phyloP scores from a whole-genome alignment of 1,139 yeast genomes.

The Diutina siamensis region DNA sequence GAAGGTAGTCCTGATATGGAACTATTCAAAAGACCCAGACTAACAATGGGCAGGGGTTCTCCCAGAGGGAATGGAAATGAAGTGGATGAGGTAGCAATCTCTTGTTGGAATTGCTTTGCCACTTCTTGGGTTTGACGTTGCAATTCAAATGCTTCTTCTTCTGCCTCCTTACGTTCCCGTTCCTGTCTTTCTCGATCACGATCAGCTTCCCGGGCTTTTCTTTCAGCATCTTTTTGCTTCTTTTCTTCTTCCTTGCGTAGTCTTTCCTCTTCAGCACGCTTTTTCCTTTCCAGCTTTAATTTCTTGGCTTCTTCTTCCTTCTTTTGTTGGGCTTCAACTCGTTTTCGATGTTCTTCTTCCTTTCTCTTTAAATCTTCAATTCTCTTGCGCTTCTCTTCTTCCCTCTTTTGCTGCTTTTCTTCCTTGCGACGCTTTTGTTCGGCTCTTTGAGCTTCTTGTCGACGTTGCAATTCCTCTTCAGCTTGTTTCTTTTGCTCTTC shows the following conservation, averaged over 20 bases:
- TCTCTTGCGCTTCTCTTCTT: constrained; percentile 40
- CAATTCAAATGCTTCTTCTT: constrained; percentile 1
- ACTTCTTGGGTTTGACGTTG: constrained; percentile 1
- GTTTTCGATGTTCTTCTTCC: constrained; percentile 34
- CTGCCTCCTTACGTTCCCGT: neutral
- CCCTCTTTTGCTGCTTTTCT: constrained; percentile 36
- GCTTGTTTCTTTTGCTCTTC: constrained; percentile 41
- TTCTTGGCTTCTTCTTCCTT: constrained; percentile 30
- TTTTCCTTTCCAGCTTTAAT: neutral
- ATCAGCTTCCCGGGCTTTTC: constrained; percentile 12
- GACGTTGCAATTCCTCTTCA: constrained; percentile 23
- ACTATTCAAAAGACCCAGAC: neutral
- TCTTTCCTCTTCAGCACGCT: constrained; percentile 2
- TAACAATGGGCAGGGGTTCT: constrained; percentile 1
- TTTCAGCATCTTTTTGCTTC: constrained; percentile 28
- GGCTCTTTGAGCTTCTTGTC: constrained; percentile 29
- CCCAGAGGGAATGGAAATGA: neutral
- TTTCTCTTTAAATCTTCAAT: constrained; percentile 30
- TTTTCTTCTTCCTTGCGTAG: constrained; percentile 15
- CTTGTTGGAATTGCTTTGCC: constrained; percentile 2
- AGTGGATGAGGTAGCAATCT: neutral
- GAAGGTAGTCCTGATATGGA: neutral
- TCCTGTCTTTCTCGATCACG: constrained; percentile 13
- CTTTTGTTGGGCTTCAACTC: constrained; percentile 36
- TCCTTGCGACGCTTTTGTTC: constrained; percentile 36